Evolutionary conservation across 208 protist species (phyloP).

Genomic region (Trypanosoma conorhini): DNA sequence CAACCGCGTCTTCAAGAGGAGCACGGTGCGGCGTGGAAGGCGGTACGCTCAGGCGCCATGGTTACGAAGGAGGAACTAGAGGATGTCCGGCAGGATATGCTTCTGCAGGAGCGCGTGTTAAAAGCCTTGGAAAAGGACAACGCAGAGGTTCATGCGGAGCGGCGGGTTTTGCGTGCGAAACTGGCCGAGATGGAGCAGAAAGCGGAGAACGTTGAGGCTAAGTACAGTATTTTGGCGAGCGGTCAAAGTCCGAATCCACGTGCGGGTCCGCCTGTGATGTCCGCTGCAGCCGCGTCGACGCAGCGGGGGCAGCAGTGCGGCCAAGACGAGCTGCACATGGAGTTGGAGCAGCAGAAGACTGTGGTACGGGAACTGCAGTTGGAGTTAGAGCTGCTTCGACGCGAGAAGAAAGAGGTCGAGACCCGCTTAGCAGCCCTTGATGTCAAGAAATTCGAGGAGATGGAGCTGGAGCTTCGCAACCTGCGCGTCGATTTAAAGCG

Average conservation of each 20-base stretch:
- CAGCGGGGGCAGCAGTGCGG: background rate
- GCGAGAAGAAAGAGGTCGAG: slow-evolving; percentile 25
- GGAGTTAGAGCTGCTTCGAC: slow-evolving; percentile 29
- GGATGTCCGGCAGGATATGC: slow-evolving; percentile 45
- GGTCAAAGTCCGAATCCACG: slow-evolving; percentile 13
- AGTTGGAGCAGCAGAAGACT: slow-evolving; percentile 25
- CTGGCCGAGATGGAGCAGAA: slow-evolving; percentile 48
- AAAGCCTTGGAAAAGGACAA: slow-evolving; percentile 73
- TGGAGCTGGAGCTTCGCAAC: slow-evolving; percentile 34
- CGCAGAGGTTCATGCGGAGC: slow-evolving; percentile 46
- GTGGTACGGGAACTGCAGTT: slow-evolving; percentile 34
- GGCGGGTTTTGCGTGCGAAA: slow-evolving; percentile 36
- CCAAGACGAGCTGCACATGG: slow-evolving; percentile 16
- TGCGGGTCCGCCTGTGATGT: background rate
- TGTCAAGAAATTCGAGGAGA: slow-evolving; percentile 28
- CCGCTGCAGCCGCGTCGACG: background rate
- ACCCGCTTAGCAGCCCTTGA: slow-evolving; percentile 24
- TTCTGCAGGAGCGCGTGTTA: slow-evolving; percentile 75
- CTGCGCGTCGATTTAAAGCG: slow-evolving; percentile 26
- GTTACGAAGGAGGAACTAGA: slow-evolving; percentile 31
- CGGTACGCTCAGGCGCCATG: slow-evolving; percentile 19
- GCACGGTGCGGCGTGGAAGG: slow-evolving; percentile 5
- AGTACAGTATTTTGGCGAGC: slow-evolving; percentile 63
- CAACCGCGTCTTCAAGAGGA: background rate
- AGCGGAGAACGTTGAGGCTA: slow-evolving; percentile 63